Percentiles rank a stretch among this genome's conserved stretches.
Evolutionary conservation across 805 yeast genomes (phyloP).

Genomic region (Zygosaccharomyces pseudorouxii): DNA sequence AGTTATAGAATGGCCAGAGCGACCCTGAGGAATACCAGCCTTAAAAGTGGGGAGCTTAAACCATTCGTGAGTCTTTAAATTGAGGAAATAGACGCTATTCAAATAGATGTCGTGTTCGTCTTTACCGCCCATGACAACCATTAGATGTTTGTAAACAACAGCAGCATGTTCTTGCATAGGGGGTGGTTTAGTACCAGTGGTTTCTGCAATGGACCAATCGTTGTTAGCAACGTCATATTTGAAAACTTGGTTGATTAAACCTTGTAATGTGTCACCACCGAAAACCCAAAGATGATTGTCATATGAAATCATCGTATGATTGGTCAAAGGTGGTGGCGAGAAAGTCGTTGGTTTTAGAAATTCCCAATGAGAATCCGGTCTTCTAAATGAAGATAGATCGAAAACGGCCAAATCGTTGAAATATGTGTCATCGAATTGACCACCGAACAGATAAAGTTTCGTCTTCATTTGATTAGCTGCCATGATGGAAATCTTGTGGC

Average conservation of each 20-base stretch:
- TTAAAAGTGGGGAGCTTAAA: slow-evolving; percentile 48
- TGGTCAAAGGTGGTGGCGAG: slow-evolving; percentile 71
- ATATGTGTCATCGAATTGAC: slow-evolving; percentile 79
- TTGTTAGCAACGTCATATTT: slow-evolving; percentile 64
- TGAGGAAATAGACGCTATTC: slow-evolving; percentile 66
- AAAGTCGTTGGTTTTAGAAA: slow-evolving; percentile 50
- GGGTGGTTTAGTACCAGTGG: slow-evolving; percentile 57
- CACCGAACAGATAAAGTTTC: slow-evolving; percentile 82
- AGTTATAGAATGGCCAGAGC: slow-evolving; percentile 90
- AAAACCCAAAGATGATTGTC: slow-evolving; percentile 76
- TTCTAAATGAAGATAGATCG: slow-evolving; percentile 80
- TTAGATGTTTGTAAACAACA: slow-evolving; percentile 65
- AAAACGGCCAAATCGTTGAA: slow-evolving; percentile 83
- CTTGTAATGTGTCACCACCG: slow-evolving; percentile 84
- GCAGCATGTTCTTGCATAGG: slow-evolving; percentile 93
- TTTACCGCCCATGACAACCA: slow-evolving; percentile 90
- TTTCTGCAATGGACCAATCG: slow-evolving; percentile 65
- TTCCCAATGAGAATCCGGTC: slow-evolving; percentile 83
- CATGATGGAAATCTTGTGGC: slow-evolving; percentile 82
- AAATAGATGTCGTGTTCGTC: slow-evolving; percentile 65
- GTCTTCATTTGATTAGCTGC: slow-evolving; percentile 54
- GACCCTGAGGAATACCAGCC: slow-evolving; percentile 61
- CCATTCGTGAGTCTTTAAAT: slow-evolving; percentile 70
- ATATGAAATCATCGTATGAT: slow-evolving; percentile 82
- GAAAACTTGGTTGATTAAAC: slow-evolving; percentile 72